These are phyloP conservation scores for Anisogramma anomala DNA, from an alignment of 2,329 filamentous ascomycete genomes.

Conservation along the genomic window DNA sequence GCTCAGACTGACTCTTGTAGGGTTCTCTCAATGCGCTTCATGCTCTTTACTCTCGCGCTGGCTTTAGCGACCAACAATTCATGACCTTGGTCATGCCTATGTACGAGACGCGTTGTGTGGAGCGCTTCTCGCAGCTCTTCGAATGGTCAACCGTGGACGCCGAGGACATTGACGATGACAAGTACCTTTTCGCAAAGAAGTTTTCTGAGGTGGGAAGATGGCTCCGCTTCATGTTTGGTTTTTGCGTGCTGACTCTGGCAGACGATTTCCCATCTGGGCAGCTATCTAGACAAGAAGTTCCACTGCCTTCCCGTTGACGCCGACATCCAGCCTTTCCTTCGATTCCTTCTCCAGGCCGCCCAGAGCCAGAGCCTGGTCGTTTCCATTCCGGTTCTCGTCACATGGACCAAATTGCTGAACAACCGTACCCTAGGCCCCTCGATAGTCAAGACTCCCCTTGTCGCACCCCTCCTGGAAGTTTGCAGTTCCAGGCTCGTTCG, in stretches of 20 bases:
- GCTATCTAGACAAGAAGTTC: slow-evolving; percentile 71
- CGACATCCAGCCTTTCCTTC: slow-evolving; percentile 64
- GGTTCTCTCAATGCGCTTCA: slow-evolving; percentile 75
- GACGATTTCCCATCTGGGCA: slow-evolving; percentile 76
- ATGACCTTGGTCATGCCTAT: slow-evolving; percentile 66
- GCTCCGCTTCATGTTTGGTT: neutral
- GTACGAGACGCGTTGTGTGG: slow-evolving; percentile 60
- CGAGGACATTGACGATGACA: slow-evolving; percentile 77
- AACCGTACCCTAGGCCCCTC: slow-evolving; percentile 55
- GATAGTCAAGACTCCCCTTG: slow-evolving; percentile 51
- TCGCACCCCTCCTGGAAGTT: slow-evolving; percentile 67
- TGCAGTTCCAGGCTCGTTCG: slow-evolving; percentile 75
- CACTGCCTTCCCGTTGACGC: slow-evolving; percentile 49
- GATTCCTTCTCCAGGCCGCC: slow-evolving; percentile 66
- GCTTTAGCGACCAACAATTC: slow-evolving; percentile 69
- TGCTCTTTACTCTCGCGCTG: slow-evolving; percentile 63
- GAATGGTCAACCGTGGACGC: slow-evolving; percentile 71
- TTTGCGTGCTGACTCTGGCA: slow-evolving; percentile 26
- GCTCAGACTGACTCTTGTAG: slow-evolving; percentile 30
- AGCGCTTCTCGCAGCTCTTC: slow-evolving; percentile 61
- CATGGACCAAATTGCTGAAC: slow-evolving; percentile 74
- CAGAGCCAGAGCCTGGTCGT: slow-evolving; percentile 81
- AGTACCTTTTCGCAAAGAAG: slow-evolving; percentile 87
- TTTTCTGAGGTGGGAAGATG: slow-evolving; percentile 62
- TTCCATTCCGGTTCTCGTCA: slow-evolving; percentile 83